Conservation (phyloP, 768 basidiomycete genomes). For the Thelephora ganbajun region DNA sequence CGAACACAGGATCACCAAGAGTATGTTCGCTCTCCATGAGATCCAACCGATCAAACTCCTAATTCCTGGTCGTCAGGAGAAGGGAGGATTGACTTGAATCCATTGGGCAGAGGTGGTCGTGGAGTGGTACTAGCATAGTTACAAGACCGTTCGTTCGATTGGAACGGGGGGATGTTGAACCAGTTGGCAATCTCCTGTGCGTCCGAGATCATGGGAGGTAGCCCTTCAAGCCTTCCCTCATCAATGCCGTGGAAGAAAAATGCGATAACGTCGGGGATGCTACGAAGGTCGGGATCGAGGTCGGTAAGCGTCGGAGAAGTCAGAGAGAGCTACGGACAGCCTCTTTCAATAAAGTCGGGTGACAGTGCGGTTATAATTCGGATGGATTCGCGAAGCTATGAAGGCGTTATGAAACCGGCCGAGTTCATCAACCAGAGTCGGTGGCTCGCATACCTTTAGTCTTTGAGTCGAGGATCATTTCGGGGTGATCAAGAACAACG, state of each 20-base stretch:
- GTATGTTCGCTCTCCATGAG: too few relatives aligned
- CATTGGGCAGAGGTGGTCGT: too few relatives aligned
- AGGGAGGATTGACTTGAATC: not conserved
- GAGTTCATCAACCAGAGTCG: not conserved
- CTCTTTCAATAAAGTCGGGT: not conserved
- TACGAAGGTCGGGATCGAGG: not conserved
- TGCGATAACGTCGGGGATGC: not conserved
- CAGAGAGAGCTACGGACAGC: not conserved
- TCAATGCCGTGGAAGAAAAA: not conserved
- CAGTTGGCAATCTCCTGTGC: not conserved
- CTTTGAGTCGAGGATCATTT: not conserved
- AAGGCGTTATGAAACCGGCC: not conserved
- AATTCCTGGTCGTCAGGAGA: not conserved
- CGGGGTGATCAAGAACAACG: not conserved
- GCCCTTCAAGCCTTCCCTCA: not conserved
- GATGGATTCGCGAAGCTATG: not conserved
- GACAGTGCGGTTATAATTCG: not conserved
- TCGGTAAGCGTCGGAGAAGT: not conserved
- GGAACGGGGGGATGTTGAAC: not conserved
- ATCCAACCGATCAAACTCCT: not conserved
- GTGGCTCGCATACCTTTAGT: not conserved
- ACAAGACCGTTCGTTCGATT: not conserved
- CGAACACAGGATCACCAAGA: not conserved
- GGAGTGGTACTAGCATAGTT: not conserved
- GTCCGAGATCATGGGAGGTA: not conserved